A percentile compares a stretch with the other conserved stretches of the same genome.
These are phyloP conservation scores for Dendryphion nanum DNA, from an alignment of 2,329 filamentous ascomycete species.

Conservation along the genomic window DNA sequence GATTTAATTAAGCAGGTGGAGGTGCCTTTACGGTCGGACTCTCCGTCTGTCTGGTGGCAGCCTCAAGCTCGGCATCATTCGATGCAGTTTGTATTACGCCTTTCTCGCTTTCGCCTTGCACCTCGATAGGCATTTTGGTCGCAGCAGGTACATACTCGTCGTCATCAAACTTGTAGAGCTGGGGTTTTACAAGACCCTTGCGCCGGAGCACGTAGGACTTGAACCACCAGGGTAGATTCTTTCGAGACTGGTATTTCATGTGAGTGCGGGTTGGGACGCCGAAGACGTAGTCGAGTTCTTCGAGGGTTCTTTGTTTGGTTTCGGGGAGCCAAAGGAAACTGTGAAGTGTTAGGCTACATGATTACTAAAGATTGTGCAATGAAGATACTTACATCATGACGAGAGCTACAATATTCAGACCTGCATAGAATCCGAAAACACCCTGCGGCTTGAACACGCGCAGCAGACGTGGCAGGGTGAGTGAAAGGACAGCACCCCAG, in stretches of 20 bases:
- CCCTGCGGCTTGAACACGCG: background rate
- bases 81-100: no score
- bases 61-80: no score
- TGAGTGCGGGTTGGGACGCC: constrained; percentile 45
- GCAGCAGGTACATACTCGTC: constrained; percentile 4
- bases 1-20: no score
- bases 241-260: constrained; percentile 22
- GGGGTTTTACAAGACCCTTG: constrained; percentile 30
- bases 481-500: background rate
- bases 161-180: constrained; percentile 40
- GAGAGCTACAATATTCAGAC: background rate
- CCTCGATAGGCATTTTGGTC: background rate
- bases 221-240: constrained; percentile 36
- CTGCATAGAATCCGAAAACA: background rate
- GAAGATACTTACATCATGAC: background rate
- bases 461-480: background rate
- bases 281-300: constrained; percentile 53
- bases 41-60: no score
- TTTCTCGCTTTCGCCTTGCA: background rate
- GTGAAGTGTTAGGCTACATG: no score
- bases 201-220: constrained; percentile 23
- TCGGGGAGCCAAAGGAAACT: constrained; percentile 29
- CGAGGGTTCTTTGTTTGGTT: constrained; percentile 41
- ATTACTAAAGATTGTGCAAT: no score
- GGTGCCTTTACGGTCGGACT: no score